Evolutionary conservation across 176 grass and related monocot genomes (phyloP).

Genomic region (Zoysia japonica): DNA sequence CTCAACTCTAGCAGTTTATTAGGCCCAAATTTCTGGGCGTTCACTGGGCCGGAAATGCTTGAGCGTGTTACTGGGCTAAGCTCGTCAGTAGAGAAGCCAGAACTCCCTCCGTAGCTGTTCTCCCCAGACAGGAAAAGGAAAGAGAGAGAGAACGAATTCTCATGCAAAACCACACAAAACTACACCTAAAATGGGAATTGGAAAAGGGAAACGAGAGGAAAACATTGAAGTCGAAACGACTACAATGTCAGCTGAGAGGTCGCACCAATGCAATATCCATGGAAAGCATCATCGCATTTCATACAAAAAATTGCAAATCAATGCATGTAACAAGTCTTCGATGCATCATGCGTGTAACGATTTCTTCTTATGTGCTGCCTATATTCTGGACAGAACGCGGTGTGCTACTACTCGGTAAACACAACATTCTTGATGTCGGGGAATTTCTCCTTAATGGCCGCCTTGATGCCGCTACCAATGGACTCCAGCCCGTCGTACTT

Average conservation of each 20-base stretch:
- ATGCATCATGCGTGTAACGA: not conserved
- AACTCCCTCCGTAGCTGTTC: no score
- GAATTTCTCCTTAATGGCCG: slow-evolving; percentile 92
- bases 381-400: not conserved
- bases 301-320: not conserved
- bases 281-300: not conserved
- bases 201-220: no score
- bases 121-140: no score
- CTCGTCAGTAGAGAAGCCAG: no score
- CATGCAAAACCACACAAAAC: no score
- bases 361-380: not conserved
- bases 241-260: not conserved
- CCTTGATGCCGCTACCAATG: slow-evolving; percentile 85
- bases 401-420: slow-evolving; percentile 54
- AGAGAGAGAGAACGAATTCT: no score
- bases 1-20: no score
- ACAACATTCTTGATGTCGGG: slow-evolving; percentile 84
- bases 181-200: no score
- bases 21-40: no score
- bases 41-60: no score
- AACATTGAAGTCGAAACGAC: no score
- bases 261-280: not conserved
- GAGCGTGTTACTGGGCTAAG: no score
- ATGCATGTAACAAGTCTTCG: not conserved
- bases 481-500: slow-evolving; percentile 84